A percentile compares a stretch with the other conserved stretches of the same genome.
Evolutionary conservation across 495 filamentous ascomycete genomes (phyloP).

Genomic region (Diplogelasinospora grovesii): DNA sequence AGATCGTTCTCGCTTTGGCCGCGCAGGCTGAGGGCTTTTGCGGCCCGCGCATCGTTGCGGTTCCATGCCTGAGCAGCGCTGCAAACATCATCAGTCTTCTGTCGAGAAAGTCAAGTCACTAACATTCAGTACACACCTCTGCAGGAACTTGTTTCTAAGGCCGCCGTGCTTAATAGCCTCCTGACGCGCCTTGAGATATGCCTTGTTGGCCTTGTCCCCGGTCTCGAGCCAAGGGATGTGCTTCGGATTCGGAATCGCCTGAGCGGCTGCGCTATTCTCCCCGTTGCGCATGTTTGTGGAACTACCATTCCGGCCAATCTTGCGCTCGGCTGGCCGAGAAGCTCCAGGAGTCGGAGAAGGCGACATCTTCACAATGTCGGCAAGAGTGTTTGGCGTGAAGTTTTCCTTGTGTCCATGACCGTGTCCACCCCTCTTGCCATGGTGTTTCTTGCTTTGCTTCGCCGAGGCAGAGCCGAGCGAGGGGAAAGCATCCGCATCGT

Average conservation of each 20-base stretch:
- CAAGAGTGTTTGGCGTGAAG: constrained; percentile 68
- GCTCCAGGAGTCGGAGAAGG: constrained; percentile 59
- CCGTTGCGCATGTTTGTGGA: constrained; percentile 50
- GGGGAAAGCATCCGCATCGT: constrained; percentile 95
- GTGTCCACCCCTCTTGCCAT: constrained; percentile 77
- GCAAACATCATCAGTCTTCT: constrained; percentile 19
- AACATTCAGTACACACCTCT: constrained; percentile 63
- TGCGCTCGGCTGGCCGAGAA: constrained; percentile 44
- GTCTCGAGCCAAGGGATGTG: constrained; percentile 98
- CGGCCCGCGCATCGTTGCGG: constrained; percentile 91
- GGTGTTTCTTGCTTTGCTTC: constrained; percentile 79
- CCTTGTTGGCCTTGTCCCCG: constrained; percentile 81
- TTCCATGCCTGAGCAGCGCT: constrained; percentile 99
- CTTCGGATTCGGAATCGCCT: constrained; percentile 77
- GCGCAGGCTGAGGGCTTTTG: constrained; percentile 87
- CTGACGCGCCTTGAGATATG: constrained; percentile 87
- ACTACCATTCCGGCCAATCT: constrained; percentile 47
- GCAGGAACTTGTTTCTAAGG: constrained; percentile 92
- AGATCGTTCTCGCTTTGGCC: constrained; percentile 94
- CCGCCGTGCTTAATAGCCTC: constrained; percentile 96
- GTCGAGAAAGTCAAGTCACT: too few relatives aligned
- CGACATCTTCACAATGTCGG: constrained; percentile 90
- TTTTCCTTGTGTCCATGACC: constrained; percentile 68
- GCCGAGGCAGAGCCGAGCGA: constrained; percentile 75
- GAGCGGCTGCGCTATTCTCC: constrained; percentile 72